A percentile compares a stretch with the other conserved stretches of the same genome.
phyloP scores from a whole-genome alignment of 108 stramenopile genomes.

The Aureococcus anophagefferens region DNA sequence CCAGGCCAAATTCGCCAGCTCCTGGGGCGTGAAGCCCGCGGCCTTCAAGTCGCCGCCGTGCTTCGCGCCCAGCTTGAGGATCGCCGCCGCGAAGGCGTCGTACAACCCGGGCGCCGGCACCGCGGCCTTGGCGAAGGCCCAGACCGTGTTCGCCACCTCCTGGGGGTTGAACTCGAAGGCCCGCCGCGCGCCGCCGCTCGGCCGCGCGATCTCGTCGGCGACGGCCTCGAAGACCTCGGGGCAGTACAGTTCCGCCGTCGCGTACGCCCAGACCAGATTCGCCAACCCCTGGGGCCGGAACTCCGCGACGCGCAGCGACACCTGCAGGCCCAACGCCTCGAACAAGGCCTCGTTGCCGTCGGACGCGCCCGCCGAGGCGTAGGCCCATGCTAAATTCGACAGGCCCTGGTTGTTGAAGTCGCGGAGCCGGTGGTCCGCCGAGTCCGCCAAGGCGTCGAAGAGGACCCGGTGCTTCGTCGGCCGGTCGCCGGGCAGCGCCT shows the following conservation, averaged over 20 bases:
- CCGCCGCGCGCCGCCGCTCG: neutral
- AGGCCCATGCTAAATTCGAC: slow-evolving; percentile 7
- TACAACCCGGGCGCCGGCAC: neutral
- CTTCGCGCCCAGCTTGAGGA: neutral
- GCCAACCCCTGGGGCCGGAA: slow-evolving; percentile 4
- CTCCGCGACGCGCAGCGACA: neutral
- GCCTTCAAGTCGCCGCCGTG: neutral
- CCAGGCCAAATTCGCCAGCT: slow-evolving; percentile 7
- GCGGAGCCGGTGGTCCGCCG: neutral
- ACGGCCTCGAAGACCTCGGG: slow-evolving; percentile 1
- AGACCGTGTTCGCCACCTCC: slow-evolving; percentile 10
- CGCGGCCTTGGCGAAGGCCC: slow-evolving; percentile 9
- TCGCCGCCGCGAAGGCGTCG: neutral
- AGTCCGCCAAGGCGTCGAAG: neutral
- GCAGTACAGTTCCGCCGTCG: neutral
- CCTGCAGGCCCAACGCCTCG: neutral
- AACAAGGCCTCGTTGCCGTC: neutral
- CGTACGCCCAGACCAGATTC: slow-evolving; percentile 9
- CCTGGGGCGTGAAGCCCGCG: neutral
- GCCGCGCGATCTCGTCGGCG: neutral
- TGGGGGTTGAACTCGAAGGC: slow-evolving; percentile 3
- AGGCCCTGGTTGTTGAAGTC: neutral
- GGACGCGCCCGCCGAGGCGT: slow-evolving; percentile 1
- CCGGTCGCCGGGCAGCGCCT: neutral
- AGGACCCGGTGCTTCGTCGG: neutral